Base-by-base conservation (phyloP, 768 basidiomycete genomes). In the Leccinum barrowsii region DNA sequence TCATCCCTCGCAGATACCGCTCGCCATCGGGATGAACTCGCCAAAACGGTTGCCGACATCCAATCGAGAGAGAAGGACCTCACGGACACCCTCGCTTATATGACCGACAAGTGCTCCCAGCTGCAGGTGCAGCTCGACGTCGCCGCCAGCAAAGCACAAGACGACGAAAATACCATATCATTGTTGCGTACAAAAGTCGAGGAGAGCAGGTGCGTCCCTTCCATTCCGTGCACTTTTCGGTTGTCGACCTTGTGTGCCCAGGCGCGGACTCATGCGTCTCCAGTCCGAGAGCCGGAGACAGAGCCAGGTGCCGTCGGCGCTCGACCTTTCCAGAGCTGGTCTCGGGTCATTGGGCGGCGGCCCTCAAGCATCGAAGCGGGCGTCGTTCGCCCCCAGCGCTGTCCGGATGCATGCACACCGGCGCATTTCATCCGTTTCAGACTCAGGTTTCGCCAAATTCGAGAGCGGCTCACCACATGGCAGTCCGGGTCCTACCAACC, bases 241-340 rank as follows among this genome's bases (percentile, higher is more conserved):
- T 58, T 56, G 26, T 51, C 55, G 57, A 64, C 50, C 32, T 35
- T 37, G 44, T 37, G 40, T 13, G 46, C 34, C 26, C 67, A 91
- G 91, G 65, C 87, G 91, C 48, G 92, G 90, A 24, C 78, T 94
- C 53, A 94, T 94, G 92, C 83, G 89, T 17, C 78, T 94, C 8
- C 92, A 94, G 69, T 84, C 85, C 8, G 90, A 94, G 71, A 88
- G 77, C 64, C 78, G 86, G 55, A 79, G 89, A 28, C 80, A 83
- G 62, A 87, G 85, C 68, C 74, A 76, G 26, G 75, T 78, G 54
- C 77, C 70, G 58, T 76, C 74, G 13, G 74, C 82, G 13, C 70
- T 85, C 35, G 89, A 90, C 65, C 60, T 86, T 28, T 78, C 81
- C 21, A 78, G 85, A 6, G 80, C 84, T 15, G 72, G 76, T 56